Conservation (phyloP, 176 grass and related monocot species). For the Carex cristatella region DNA sequence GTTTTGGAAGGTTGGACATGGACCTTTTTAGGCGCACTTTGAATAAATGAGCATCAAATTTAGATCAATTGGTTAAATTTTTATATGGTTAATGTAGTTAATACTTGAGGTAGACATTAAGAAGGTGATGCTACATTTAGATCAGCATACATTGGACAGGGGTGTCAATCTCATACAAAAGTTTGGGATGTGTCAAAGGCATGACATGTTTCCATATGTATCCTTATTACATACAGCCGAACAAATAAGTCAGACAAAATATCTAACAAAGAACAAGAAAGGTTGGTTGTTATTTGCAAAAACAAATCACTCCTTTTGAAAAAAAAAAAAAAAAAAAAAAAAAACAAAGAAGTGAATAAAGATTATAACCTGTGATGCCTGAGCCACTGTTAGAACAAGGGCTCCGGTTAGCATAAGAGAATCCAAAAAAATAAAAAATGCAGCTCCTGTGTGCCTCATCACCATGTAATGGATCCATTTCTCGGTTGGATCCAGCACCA, state of each 20-base stretch:
- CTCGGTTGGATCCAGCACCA: conserved; percentile 47
- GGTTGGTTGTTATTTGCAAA: not conserved
- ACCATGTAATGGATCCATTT: conserved; percentile 75
- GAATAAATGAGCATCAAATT: not conserved
- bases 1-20: not conserved
- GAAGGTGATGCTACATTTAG: not conserved
- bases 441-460: conserved; percentile 66
- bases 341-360: not conserved
- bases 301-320: not conserved
- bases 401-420: conserved; percentile 53
- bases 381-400: conserved; percentile 59
- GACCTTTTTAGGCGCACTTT: not conserved
- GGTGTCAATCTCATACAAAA: not conserved
- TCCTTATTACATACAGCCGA: not conserved
- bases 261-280: not conserved
- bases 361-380: conserved; percentile 60
- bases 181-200: not conserved
- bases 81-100: not conserved
- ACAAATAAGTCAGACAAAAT: not conserved
- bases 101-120: not conserved
- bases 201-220: not conserved
- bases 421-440: conserved; percentile 73
- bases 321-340: not conserved
- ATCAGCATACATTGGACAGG: not conserved
- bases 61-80: not conserved